Percentiles rank a stretch among this genome's conserved stretches.
These are phyloP conservation scores for Apophysomyces variabilis DNA, from an alignment of 371 early-diverging fungal genomes.

Conservation along the genomic window DNA sequence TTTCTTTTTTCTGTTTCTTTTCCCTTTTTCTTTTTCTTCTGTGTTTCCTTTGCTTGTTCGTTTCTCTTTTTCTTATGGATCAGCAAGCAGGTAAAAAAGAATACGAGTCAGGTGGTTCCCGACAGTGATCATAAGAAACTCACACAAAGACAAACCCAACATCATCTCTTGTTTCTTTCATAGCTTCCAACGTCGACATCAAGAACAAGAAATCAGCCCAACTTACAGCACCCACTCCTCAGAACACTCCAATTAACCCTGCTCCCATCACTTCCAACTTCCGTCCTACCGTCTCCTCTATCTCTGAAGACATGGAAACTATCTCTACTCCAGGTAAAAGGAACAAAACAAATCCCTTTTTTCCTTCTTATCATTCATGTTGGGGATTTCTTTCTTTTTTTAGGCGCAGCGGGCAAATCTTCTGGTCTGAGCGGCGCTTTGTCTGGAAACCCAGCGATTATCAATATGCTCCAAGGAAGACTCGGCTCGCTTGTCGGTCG, in stretches of 20 bases:
- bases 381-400: conserved; percentile 7
- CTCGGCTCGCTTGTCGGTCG: conserved; percentile 81
- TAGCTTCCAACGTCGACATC: conserved; percentile 20
- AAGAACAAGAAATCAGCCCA: conserved; percentile 37
- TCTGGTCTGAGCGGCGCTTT: conserved; percentile 33
- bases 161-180: neutral
- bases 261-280: conserved; percentile 65
- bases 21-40: neutral
- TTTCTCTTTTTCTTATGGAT: conserved; percentile 6
- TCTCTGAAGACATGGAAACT: conserved; percentile 56
- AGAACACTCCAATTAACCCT: conserved; percentile 75
- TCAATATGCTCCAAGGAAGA: conserved; percentile 70
- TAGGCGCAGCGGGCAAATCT: conserved; percentile 22
- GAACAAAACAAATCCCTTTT: neutral
- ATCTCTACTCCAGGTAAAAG: conserved; percentile 29
- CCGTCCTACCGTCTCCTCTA: conserved; percentile 50
- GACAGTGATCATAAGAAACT: neutral
- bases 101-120: neutral
- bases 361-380: conserved; percentile 10
- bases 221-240: conserved; percentile 69
- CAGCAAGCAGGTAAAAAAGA: conserved; percentile 6
- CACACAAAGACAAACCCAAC: neutral
- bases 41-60: too few species aligned
- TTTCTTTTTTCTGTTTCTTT: conserved; percentile 10
- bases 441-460: conserved; percentile 52